phyloP scores from a whole-genome alignment of 352 stramenopile genomes.

The Globisporangium canariense region DNA sequence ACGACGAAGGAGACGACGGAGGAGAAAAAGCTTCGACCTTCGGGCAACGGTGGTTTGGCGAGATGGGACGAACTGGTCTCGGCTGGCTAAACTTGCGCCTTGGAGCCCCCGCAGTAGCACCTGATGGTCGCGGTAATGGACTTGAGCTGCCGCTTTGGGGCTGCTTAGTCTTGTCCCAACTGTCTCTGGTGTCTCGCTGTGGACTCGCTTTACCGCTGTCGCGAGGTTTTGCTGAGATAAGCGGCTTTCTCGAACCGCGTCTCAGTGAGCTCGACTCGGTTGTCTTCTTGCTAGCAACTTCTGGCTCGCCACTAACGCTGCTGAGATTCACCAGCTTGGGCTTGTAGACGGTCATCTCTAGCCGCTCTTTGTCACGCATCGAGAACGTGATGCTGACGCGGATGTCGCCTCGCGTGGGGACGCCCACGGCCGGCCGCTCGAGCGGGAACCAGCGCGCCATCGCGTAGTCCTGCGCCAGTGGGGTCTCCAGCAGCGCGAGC shows the following conservation, averaged over 20 bases:
- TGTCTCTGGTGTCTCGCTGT: background rate
- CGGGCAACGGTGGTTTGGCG: background rate
- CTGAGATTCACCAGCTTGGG: background rate
- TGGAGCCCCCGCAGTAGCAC: background rate
- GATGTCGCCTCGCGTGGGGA: constrained; percentile 41
- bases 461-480: constrained; percentile 37
- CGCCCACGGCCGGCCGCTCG: constrained; percentile 27
- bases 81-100: no score
- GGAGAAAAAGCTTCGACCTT: constrained; percentile 46
- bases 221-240: background rate
- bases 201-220: background rate
- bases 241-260: background rate
- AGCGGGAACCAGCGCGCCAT: constrained; percentile 66
- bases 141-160: background rate
- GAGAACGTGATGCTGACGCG: constrained; percentile 35
- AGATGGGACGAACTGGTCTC: background rate
- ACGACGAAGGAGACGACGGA: constrained; percentile 51
- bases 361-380: constrained; percentile 22
- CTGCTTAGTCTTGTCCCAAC: background rate
- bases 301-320: no score
- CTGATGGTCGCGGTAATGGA: background rate
- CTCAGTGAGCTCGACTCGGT: background rate
- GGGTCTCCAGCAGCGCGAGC: constrained; percentile 45
- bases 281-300: background rate
- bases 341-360: constrained; percentile 34